Base-by-base conservation (phyloP, 163 green algal species). In the Scenedesmus sp. region DNA sequence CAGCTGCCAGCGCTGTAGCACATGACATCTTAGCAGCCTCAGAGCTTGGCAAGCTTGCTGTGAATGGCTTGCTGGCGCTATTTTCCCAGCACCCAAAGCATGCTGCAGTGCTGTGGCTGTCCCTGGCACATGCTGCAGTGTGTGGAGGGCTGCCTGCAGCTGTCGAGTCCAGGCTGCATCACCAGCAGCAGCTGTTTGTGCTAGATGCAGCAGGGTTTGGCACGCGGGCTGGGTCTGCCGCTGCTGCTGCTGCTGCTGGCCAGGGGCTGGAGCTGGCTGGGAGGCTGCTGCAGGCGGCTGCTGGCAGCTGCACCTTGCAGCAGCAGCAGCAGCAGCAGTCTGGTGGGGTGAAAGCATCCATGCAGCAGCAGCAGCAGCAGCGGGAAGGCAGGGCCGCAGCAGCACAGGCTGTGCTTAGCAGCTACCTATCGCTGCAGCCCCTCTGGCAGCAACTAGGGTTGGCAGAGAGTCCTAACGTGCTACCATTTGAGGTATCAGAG, bases 271-370 rank as follows among this genome's bases (percentile, higher is more conserved):
- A 73, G 73, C 9, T 86, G 6, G 87, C 87, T 74, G 87, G 73
- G 12, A 34, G 59, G 87, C 87, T 91, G 73, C 73, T 91, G 87
- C 12, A 59, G 83, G 83, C 83, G n/a, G 83, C 57, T 46, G 83
- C 20, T 10, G 18, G 76, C 10, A 10, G 55, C 55, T 70, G 55
- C 82, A 67, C 52, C 16, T 55, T 18, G 20, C 82, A 2, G 52
- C 62, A 64, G 85, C 62, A 74, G 62, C 79, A 62, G 59, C 84
- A 62, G 73, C 87, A 60, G 7, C 54, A 81, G 73, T 18, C 16
- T 46, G 79, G 13, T 6, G 52, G 52, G 46, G 54, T 54, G 18
- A 54, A 34, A n/a, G 13, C 79, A 34, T 2, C 79, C 12, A 16
- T 55, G 79, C 10, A 76, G 57, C 83, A 87, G 82, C 56, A 57